Base-by-base conservation (phyloP, 108 stramenopile genomes). In the Nitzschia putrida region DNA sequence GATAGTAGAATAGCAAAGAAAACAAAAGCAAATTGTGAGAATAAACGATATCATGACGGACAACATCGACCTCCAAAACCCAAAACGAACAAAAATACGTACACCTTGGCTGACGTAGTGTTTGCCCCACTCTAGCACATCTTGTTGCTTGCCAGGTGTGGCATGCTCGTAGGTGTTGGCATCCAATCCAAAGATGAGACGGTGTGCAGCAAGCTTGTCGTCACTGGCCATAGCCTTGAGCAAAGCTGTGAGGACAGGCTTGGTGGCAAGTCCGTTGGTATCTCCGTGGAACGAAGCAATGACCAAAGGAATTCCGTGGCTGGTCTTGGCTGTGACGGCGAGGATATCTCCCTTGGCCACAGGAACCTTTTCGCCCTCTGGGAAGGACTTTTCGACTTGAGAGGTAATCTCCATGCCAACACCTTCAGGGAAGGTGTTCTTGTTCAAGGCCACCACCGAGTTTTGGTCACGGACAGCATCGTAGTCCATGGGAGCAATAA, bases 261-360 rank as follows among this genome's bases (percentile, higher is more conserved):
- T 88, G 53, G 91, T 95, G 10, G 94, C 94, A 7, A 95, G 78
- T 7, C 94, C 94, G 73, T 93, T 91, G 25, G 94, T 95, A 60
- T 95, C 94, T 21, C 94, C 94, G 53, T 95, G 94, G 74, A 95
- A 95, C 7, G 83, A 85, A 0, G 87, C 89, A 16, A 95, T 57
- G 20, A 95, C 78, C 53, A 82, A 87, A 24, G 74, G 64, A 20
- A 71, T 22, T 24, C 77, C 82, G 43, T 76, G 66, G 18, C 37
- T 64, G 53, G 75, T 76, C 7, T 52, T 81, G 21, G 84, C 73
- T 1, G 73, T 76, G 14, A 91, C 66, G 14, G 87, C 91, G 11
- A 90, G 61, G 26, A 95, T 80, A 64, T 95, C 94, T 25, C 94
- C 94, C 24, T 79, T 78, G 41, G 88, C 85, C 25, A 95, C 91